These are phyloP conservation scores for Penicillium occitanis DNA, from an alignment of 2,329 filamentous ascomycete species.

Conservation along the genomic window DNA sequence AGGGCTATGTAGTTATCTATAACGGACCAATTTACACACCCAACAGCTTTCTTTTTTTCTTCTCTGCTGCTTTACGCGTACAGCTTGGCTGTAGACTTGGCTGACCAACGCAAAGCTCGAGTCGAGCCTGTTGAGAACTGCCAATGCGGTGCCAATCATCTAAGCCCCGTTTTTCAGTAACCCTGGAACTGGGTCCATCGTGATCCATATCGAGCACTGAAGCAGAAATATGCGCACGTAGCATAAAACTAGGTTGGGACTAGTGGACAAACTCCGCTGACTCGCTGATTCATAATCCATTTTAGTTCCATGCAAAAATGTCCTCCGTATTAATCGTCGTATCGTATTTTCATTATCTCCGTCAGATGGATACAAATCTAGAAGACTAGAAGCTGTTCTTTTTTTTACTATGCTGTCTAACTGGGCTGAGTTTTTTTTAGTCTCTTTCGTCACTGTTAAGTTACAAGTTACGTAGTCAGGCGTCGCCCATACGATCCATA, in stretches of 20 bases:
- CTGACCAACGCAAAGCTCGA: not conserved
- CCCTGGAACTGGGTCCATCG: not conserved
- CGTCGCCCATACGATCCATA: not conserved
- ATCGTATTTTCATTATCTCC: slow-evolving; percentile 5
- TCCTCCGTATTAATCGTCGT: not conserved
- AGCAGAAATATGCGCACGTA: not conserved
- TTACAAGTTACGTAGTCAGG: slow-evolving; percentile 11
- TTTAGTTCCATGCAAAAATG: not conserved
- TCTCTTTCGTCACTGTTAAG: slow-evolving; percentile 11
- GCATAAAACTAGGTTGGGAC: slow-evolving; percentile 13
- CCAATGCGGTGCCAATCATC: slow-evolving; percentile 5
- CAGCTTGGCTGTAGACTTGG: not conserved
- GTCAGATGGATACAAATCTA: slow-evolving; percentile 3
- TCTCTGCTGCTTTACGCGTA: not conserved
- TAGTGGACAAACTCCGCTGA: slow-evolving; percentile 1
- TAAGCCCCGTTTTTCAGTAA: not conserved
- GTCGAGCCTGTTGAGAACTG: not conserved
- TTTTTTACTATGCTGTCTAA: not conserved
- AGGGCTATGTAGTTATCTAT: not conserved
- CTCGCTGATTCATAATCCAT: slow-evolving; percentile 6
- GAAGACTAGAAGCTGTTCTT: slow-evolving; percentile 7
- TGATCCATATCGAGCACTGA: not conserved
- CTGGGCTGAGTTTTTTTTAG: slow-evolving; percentile 1
- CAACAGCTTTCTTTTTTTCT: not conserved
- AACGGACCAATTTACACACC: too few species aligned